Evolutionary conservation across 768 basidiomycete genomes (phyloP).

Genomic region (Termitomyces sp.): DNA sequence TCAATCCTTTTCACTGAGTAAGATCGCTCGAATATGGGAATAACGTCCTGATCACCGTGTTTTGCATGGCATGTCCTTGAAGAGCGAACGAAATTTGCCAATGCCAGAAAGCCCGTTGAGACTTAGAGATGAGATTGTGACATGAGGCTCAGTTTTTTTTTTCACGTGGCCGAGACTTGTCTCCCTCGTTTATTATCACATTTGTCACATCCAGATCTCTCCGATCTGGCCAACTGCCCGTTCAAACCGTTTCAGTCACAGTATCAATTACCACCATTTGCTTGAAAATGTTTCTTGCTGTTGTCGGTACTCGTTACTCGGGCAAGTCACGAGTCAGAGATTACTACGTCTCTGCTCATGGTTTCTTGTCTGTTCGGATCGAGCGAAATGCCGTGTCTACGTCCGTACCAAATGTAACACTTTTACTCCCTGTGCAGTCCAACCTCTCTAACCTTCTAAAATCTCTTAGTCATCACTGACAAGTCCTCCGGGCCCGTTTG

Average conservation of each 20-base stretch:
- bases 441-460: not conserved
- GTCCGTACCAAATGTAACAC: not conserved
- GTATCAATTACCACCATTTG: too few relatives aligned
- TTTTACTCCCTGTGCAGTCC: not conserved
- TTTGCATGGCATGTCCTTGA: not conserved
- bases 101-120: not conserved
- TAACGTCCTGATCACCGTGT: not conserved
- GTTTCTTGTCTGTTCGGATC: slow-evolving; percentile 53
- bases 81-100: not conserved
- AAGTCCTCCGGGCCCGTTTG: not conserved
- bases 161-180: slow-evolving; percentile 8
- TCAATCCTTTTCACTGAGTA: not conserved
- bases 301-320: slow-evolving; percentile 59
- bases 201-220: slow-evolving; percentile 14
- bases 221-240: not conserved
- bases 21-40: not conserved
- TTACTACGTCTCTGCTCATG: slow-evolving; percentile 54
- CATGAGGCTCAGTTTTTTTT: slow-evolving; percentile 11
- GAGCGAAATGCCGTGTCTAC: slow-evolving; percentile 6
- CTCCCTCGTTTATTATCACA: slow-evolving; percentile 12
- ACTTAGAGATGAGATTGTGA: not conserved
- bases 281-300: slow-evolving; percentile 57
- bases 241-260: too few relatives aligned
- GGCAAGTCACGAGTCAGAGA: slow-evolving; percentile 59
- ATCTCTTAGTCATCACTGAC: not conserved